Evolutionary conservation across 306 rosid genomes (phyloP).

Genomic region (Aeschynomene evenia): DNA sequence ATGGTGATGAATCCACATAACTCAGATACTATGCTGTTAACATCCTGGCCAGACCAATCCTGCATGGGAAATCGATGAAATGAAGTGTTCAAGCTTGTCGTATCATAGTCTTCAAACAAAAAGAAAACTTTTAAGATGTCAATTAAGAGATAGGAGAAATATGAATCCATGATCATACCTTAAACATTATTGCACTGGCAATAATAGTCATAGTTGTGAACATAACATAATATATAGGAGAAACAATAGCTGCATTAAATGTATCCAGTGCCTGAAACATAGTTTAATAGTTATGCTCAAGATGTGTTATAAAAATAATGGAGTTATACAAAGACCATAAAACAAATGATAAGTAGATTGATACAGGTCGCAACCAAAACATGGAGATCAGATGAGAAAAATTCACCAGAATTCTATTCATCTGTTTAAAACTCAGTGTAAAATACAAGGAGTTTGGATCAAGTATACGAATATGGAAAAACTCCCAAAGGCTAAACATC

Average conservation of each 20-base stretch:
- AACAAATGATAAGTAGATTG: constrained; percentile 2
- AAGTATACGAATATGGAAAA: neutral
- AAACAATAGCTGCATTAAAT: constrained; percentile 75
- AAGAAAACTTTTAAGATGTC: constrained; percentile 2
- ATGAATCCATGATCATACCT: constrained; percentile 46
- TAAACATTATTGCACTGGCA: constrained; percentile 90
- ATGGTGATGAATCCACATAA: constrained; percentile 91
- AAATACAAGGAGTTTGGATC: neutral
- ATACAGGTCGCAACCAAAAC: neutral
- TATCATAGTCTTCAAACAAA: constrained; percentile 4
- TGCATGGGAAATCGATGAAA: constrained; percentile 36
- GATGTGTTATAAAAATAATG: neutral
- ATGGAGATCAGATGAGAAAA: constrained; percentile 10
- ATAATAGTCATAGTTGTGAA: constrained; percentile 86
- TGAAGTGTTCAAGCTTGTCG: constrained; percentile 4
- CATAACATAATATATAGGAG: constrained; percentile 92
- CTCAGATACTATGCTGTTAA: constrained; percentile 79
- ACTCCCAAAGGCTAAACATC: neutral
- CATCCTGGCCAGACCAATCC: constrained; percentile 95
- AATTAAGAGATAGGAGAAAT: constrained; percentile 11
- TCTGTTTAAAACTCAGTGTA: constrained; percentile 17
- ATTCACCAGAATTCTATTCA: neutral
- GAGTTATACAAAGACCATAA: neutral
- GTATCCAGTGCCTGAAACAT: constrained; percentile 83
- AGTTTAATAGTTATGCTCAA: constrained; percentile 10